Percentiles rank a stretch among this genome's conserved stretches.
Evolutionary conservation across 2,329 filamentous ascomycete species (phyloP).

Genomic region (Penicillium sp.): DNA sequence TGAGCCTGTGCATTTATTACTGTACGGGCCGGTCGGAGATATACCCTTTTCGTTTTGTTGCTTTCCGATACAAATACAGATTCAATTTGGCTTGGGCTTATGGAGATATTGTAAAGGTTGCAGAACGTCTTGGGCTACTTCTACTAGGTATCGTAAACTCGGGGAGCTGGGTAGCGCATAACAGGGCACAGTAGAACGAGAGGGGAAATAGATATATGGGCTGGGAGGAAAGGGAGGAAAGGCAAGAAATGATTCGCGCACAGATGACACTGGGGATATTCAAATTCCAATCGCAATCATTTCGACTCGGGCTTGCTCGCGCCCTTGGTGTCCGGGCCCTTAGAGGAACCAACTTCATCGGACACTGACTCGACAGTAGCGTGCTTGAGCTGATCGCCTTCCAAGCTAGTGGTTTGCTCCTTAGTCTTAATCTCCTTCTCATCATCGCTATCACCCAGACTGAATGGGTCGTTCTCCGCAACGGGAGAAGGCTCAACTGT

Average conservation of each 20-base stretch:
- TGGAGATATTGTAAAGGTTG: neutral
- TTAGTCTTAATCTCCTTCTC: slow-evolving; percentile 76
- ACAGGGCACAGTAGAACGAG: neutral
- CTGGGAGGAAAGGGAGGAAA: neutral
- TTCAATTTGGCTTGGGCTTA: slow-evolving; percentile 7
- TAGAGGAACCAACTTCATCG: slow-evolving; percentile 37
- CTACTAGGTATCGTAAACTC: slow-evolving; percentile 10
- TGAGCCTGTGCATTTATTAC: neutral
- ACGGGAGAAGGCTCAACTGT: slow-evolving; percentile 81
- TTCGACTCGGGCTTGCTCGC: slow-evolving; percentile 27
- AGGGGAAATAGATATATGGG: neutral
- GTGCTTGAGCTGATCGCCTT: slow-evolving; percentile 62
- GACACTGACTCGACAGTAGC: slow-evolving; percentile 54
- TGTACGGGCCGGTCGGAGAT: slow-evolving; percentile 9
- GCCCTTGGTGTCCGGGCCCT: slow-evolving; percentile 19
- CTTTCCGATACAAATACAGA: slow-evolving; percentile 6
- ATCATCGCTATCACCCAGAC: slow-evolving; percentile 90
- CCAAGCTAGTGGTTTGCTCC: slow-evolving; percentile 51
- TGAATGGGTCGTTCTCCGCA: slow-evolving; percentile 91
- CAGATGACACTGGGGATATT: slow-evolving; percentile 1
- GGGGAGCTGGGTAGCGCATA: neutral
- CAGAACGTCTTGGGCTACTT: slow-evolving; percentile 2
- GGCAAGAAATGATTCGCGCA: neutral
- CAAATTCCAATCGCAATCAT: slow-evolving; percentile 15
- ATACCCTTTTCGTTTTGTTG: slow-evolving; percentile 17